A percentile compares a stretch with the other conserved stretches of the same genome.
Conservation (phyloP, 2,329 filamentous ascomycete species). For the Pleurostoma richardsiae region DNA sequence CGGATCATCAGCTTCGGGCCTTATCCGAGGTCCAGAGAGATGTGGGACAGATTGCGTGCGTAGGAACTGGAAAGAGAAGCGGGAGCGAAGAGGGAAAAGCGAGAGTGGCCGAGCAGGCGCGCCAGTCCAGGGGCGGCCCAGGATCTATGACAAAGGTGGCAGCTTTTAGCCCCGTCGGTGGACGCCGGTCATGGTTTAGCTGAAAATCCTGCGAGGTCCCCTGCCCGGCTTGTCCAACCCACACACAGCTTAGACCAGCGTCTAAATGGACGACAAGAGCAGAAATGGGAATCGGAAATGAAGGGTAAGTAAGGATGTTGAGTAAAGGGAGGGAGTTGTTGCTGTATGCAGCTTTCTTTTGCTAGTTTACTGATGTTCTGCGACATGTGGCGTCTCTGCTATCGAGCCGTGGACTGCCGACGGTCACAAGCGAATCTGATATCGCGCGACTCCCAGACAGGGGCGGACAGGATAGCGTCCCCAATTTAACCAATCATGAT, state of each 20-base stretch:
- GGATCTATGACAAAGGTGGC: background rate
- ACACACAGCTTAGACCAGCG: background rate
- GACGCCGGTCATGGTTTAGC: too few species aligned
- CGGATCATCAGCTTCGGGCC: background rate
- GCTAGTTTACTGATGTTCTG: too few species aligned
- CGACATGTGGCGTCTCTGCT: too few species aligned
- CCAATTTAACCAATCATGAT: conserved; percentile 3
- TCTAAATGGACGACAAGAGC: background rate
- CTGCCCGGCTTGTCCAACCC: too few species aligned
- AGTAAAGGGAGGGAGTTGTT: too few species aligned
- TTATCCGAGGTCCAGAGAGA: background rate
- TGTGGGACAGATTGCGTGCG: background rate
- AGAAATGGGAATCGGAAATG: too few species aligned
- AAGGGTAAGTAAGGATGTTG: too few species aligned
- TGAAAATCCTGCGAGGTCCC: too few species aligned
- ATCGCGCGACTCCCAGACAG: conserved; percentile 1
- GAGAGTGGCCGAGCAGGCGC: too few species aligned
- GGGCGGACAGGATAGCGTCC: conserved; percentile 3
- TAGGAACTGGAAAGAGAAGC: background rate
- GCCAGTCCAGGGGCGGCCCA: background rate
- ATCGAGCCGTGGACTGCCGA: too few species aligned
- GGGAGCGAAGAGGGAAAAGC: background rate
- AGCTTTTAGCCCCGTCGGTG: background rate
- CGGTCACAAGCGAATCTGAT: conserved; percentile 3
- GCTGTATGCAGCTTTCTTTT: too few species aligned